A percentile compares a stretch with the other conserved stretches of the same genome.
Conservation (phyloP, 768 basidiomycete species). For the Cystobasidiopsis lactophilus region DNA sequence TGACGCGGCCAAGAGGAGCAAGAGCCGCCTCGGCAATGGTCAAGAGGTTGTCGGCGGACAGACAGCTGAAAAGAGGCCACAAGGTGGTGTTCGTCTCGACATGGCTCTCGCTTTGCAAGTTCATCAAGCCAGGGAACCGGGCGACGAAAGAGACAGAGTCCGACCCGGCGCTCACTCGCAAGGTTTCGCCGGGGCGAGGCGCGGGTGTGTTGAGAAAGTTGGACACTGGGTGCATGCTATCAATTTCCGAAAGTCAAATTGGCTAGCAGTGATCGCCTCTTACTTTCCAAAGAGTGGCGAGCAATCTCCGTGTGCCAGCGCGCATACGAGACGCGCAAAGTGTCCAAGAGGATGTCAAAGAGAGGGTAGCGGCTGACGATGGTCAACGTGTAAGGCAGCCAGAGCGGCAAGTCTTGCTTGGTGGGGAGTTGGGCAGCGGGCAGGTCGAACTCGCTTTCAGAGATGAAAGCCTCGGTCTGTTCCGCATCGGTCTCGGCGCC, state of each 20-base stretch:
- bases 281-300: conserved; percentile 8
- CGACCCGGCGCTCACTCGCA: conserved; percentile 16
- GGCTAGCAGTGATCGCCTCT: neutral
- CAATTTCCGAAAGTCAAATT: no score
- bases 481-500: conserved; percentile 30
- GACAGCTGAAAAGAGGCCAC: conserved; percentile 84
- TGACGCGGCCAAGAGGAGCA: conserved; percentile 60
- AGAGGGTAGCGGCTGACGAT: conserved; percentile 57
- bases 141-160: conserved; percentile 12
- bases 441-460: conserved; percentile 14
- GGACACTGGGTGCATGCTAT: no score
- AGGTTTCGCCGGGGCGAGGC: conserved; percentile 21
- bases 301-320: conserved; percentile 21
- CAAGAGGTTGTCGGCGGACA: conserved; percentile 81
- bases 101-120: neutral
- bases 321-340: conserved; percentile 84
- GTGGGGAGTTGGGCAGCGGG: neutral
- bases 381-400: conserved; percentile 78
- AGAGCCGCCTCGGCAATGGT: conserved; percentile 84
- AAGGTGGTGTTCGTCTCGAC: conserved; percentile 37
- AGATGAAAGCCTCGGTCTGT: conserved; percentile 28
- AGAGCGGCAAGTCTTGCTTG: conserved; percentile 31
- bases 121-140: conserved; percentile 18
- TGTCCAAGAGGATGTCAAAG: conserved; percentile 87
- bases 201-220: conserved; percentile 22